These are phyloP conservation scores for Neotropicomus parvogracilis DNA, from an alignment of 1,284 basidiomycete genomes.

Conservation along the genomic window DNA sequence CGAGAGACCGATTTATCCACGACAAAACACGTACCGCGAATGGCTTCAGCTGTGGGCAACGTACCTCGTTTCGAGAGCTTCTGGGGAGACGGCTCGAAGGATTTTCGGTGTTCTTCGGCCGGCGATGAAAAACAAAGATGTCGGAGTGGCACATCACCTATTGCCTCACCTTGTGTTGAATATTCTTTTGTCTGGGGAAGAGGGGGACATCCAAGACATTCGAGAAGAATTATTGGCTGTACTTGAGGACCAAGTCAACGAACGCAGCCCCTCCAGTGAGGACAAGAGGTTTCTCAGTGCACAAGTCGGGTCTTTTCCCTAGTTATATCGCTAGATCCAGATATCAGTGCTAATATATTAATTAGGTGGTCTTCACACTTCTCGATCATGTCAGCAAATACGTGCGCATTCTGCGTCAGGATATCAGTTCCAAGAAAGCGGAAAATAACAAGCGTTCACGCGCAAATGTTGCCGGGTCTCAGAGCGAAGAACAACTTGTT, in stretches of 20 bases:
- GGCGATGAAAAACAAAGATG: constrained; percentile 84
- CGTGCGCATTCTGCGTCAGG: constrained; percentile 68
- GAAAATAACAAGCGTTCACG: constrained; percentile 49
- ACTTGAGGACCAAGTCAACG: constrained; percentile 82
- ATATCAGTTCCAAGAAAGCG: constrained; percentile 47
- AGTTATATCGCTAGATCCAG: background rate
- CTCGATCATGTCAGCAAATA: constrained; percentile 95
- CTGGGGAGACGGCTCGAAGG: constrained; percentile 52
- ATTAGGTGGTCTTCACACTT: constrained; percentile 86
- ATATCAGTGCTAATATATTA: background rate
- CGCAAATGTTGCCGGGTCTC: constrained; percentile 32
- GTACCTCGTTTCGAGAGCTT: constrained; percentile 72
- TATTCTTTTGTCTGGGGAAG: constrained; percentile 74
- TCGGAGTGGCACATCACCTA: constrained; percentile 85
- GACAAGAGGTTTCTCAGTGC: constrained; percentile 86
- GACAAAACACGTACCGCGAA: constrained; percentile 82
- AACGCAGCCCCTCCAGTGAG: constrained; percentile 50
- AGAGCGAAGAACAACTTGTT: constrained; percentile 56
- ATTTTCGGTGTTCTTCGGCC: constrained; percentile 83
- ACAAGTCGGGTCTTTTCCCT: constrained; percentile 55
- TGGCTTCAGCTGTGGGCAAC: constrained; percentile 93
- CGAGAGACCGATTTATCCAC: constrained; percentile 75
- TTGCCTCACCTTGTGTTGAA: constrained; percentile 92
- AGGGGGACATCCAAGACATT: constrained; percentile 63
- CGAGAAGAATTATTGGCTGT: constrained; percentile 78